These are phyloP conservation scores for Amauroascus niger DNA, from an alignment of 2,329 filamentous ascomycete species.

Conservation along the genomic window DNA sequence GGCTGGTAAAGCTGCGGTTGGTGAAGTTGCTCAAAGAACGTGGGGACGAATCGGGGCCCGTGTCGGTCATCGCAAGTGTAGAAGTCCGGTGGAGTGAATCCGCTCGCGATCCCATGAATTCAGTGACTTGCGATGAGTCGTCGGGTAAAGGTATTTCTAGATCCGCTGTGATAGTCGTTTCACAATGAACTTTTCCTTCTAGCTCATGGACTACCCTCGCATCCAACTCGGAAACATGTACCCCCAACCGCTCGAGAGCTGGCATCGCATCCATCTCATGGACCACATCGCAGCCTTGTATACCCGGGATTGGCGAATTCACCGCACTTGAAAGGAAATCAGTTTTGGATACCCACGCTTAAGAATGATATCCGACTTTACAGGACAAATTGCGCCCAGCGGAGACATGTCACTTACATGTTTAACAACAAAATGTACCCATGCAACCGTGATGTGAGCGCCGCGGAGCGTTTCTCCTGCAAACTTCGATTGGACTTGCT, in stretches of 20 bases:
- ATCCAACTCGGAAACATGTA: background rate
- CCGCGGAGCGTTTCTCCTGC: background rate
- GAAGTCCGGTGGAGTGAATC: background rate
- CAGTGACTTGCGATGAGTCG: background rate
- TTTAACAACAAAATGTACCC: conserved; percentile 1
- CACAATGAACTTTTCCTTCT: background rate
- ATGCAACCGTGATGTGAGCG: background rate
- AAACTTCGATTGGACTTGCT: background rate
- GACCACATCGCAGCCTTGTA: background rate
- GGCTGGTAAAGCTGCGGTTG: conserved; percentile 1
- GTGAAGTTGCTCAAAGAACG: background rate
- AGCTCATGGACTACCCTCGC: conserved; percentile 1
- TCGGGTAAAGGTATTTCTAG: background rate
- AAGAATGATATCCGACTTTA: background rate
- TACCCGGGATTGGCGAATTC: background rate
- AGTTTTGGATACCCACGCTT: background rate
- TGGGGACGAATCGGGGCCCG: background rate
- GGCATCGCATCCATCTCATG: background rate
- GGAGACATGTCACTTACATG: background rate
- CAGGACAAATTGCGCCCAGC: background rate
- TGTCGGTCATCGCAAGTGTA: background rate
- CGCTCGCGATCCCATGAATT: background rate
- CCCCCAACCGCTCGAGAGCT: background rate
- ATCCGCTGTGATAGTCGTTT: background rate
- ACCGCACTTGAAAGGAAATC: background rate